Conservation (phyloP, 1,139 yeast genomes). For the Geotrichum cucujoidarum region DNA sequence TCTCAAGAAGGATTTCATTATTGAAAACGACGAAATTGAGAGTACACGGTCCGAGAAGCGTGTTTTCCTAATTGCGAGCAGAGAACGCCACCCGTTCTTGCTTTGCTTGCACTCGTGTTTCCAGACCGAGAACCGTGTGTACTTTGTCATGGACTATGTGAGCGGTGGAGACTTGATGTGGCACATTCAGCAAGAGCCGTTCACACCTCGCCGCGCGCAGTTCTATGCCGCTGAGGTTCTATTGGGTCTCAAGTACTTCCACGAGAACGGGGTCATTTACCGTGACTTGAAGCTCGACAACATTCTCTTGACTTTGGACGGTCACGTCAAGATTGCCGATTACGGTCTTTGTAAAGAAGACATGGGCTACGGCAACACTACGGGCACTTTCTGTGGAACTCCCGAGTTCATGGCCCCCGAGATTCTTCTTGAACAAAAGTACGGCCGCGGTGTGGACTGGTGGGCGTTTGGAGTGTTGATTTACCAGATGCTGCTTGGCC, state of each 20-base stretch:
- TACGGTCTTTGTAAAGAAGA: constrained; percentile 95
- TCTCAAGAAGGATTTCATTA: constrained; percentile 87
- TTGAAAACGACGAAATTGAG: constrained; percentile 93
- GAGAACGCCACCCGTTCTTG: constrained; percentile 87
- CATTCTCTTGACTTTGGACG: constrained; percentile 77
- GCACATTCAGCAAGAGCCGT: constrained; percentile 92
- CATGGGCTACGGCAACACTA: constrained; percentile 84
- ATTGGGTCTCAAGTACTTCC: constrained; percentile 85
- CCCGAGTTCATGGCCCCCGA: constrained; percentile 99
- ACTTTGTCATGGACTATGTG: constrained; percentile 96
- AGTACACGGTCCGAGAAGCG: constrained; percentile 91
- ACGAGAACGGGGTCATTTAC: constrained; percentile 91
- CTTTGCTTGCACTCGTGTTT: constrained; percentile 89
- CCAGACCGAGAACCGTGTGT: constrained; percentile 95
- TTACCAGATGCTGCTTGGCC: constrained; percentile 93
- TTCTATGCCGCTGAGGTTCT: constrained; percentile 96
- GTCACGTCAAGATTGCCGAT: constrained; percentile 96
- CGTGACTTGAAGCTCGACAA: constrained; percentile 95
- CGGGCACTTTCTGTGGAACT: constrained; percentile 97
- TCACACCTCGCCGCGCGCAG: constrained; percentile 87
- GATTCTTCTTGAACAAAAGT: constrained; percentile 83
- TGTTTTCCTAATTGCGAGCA: constrained; percentile 85
- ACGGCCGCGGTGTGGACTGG: constrained; percentile 96
- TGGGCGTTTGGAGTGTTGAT: constrained; percentile 98
- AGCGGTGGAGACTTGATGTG: constrained; percentile 99